A percentile compares a stretch with the other conserved stretches of the same genome.
phyloP scores from a whole-genome alignment of 805 yeast genomes.

The Wickerhamomyces subpelliculosus region DNA sequence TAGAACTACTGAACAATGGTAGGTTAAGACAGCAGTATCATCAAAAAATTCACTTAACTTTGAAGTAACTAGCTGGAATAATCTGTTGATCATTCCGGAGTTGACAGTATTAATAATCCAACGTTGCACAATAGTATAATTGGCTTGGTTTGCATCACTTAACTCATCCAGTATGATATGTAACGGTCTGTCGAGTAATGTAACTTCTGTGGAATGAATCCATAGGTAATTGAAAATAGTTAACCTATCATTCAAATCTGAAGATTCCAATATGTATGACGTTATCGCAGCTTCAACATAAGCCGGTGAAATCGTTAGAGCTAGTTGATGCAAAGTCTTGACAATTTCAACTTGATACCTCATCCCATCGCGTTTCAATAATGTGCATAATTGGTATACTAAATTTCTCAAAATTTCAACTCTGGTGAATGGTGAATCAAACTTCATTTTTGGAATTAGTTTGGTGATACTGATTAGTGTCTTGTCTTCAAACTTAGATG shows the following conservation, averaged over 20 bases:
- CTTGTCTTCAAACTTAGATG: slow-evolving; percentile 6
- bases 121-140: slow-evolving; percentile 34
- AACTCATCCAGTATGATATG: slow-evolving; percentile 63
- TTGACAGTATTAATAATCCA: slow-evolving; percentile 41
- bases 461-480: slow-evolving; percentile 23
- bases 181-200: slow-evolving; percentile 51
- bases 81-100: slow-evolving; percentile 51
- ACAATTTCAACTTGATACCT: slow-evolving; percentile 66
- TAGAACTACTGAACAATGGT: slow-evolving; percentile 47
- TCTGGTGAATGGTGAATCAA: slow-evolving; percentile 20
- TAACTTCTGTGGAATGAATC: slow-evolving; percentile 58
- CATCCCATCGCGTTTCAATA: slow-evolving; percentile 25
- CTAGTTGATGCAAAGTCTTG: slow-evolving; percentile 54
- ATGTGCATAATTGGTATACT: slow-evolving; percentile 13
- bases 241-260: slow-evolving; percentile 34
- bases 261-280: slow-evolving; percentile 39
- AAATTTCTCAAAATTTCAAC: slow-evolving; percentile 12
- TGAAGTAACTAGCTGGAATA: slow-evolving; percentile 54
- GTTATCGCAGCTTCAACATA: slow-evolving; percentile 72
- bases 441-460: slow-evolving; percentile 22
- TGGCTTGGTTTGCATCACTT: slow-evolving; percentile 33
- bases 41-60: slow-evolving; percentile 45
- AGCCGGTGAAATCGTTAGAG: slow-evolving; percentile 41
- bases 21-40: slow-evolving; percentile 59
- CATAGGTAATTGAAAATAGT: slow-evolving; percentile 61